phyloP scores from a whole-genome alignment of 805 yeast species.

The Saccharomyces mikatae region DNA sequence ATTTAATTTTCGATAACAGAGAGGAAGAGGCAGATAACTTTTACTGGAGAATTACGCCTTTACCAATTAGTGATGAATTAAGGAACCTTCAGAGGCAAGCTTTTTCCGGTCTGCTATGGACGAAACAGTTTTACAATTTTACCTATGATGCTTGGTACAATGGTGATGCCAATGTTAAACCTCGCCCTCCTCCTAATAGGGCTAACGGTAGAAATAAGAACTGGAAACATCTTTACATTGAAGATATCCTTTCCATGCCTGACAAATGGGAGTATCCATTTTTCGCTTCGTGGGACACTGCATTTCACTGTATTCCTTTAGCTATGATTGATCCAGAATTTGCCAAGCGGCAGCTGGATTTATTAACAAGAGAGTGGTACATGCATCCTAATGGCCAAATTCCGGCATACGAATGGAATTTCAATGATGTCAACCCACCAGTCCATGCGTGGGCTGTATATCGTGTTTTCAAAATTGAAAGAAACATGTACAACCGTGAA shows the following conservation, averaged over 20 bases:
- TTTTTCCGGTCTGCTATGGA: constrained; percentile 88
- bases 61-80: constrained; percentile 74
- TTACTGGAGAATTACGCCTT: constrained; percentile 80
- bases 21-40: constrained; percentile 88
- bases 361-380: constrained; percentile 89
- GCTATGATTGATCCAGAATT: constrained; percentile 91
- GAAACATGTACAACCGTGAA: constrained; percentile 74
- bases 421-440: constrained; percentile 90
- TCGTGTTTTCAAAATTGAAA: constrained; percentile 79
- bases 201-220: constrained; percentile 80
- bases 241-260: constrained; percentile 81
- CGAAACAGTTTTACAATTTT: constrained; percentile 84
- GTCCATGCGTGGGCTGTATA: constrained; percentile 95
- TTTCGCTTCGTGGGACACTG: constrained; percentile 95
- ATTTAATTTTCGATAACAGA: constrained; percentile 58
- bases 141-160: constrained; percentile 78
- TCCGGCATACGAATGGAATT: constrained; percentile 96
- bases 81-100: constrained; percentile 88
- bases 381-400: constrained; percentile 97
- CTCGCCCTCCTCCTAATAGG: constrained; percentile 71
- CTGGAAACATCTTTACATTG: constrained; percentile 85
- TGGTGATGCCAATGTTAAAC: constrained; percentile 72
- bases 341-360: constrained; percentile 80
- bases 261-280: constrained; percentile 96
- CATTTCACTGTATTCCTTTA: constrained; percentile 87